A percentile compares a stretch with the other conserved stretches of the same genome.
These are phyloP conservation scores for Dictyostelium capitatum DNA, from an alignment of 78 protist genomes.

Conservation along the genomic window DNA sequence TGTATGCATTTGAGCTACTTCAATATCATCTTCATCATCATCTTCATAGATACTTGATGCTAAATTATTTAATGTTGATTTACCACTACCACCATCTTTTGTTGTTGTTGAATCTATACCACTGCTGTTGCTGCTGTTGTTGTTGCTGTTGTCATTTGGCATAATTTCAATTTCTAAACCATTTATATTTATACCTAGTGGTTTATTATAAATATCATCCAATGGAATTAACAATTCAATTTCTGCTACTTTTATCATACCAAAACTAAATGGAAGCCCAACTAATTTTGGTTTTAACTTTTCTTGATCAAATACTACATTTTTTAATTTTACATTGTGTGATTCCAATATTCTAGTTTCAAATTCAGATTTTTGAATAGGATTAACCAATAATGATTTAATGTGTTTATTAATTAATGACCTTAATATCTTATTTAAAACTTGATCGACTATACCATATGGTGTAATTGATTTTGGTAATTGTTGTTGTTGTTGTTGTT, in stretches of 20 bases:
- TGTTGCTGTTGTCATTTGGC: neutral
- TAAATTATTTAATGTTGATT: neutral
- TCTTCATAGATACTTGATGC: slow-evolving; percentile 11
- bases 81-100: neutral
- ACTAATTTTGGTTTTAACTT: slow-evolving; percentile 3
- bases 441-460: neutral
- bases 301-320: slow-evolving; percentile 37
- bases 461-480: neutral
- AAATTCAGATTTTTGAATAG: slow-evolving; percentile 45
- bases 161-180: slow-evolving; percentile 43
- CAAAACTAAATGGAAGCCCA: slow-evolving; percentile 49
- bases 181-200: slow-evolving; percentile 5
- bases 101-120: neutral
- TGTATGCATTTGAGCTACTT: neutral
- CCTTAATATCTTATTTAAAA: slow-evolving; percentile 29
- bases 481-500: too few species aligned
- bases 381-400: neutral
- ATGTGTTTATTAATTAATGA: slow-evolving; percentile 46
- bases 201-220: slow-evolving; percentile 6
- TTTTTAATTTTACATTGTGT: neutral
- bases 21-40: slow-evolving; percentile 21
- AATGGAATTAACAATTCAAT: slow-evolving; percentile 37
- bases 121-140: neutral
- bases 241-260: neutral
- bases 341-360: slow-evolving; percentile 25